Conservation (phyloP, 345 rosid species). For the Aethionema arabicum region DNA sequence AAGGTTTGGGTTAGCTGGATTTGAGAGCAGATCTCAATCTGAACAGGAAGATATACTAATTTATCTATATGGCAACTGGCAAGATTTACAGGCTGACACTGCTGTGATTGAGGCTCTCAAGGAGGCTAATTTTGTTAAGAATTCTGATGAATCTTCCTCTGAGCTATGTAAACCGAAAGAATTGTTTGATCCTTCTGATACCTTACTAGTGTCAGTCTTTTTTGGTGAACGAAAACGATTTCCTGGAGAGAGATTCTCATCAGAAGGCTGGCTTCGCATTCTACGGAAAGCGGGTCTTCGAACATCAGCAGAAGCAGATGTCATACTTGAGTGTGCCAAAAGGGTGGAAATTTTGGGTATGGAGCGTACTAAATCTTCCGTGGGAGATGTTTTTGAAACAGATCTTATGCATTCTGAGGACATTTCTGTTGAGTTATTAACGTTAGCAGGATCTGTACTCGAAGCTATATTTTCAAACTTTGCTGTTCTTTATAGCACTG, state of each 20-base stretch:
- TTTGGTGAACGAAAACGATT: slow-evolving; percentile 77
- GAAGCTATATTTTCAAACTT: slow-evolving; percentile 78
- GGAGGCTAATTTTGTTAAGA: slow-evolving; percentile 76
- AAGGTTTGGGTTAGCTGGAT: slow-evolving; percentile 81
- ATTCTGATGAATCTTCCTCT: slow-evolving; percentile 69
- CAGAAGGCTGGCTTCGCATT: slow-evolving; percentile 84
- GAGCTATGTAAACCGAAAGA: slow-evolving; percentile 72
- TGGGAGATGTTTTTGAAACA: slow-evolving; percentile 59
- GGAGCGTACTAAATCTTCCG: slow-evolving; percentile 49
- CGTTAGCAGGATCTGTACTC: slow-evolving; percentile 81
- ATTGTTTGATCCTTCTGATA: slow-evolving; percentile 85
- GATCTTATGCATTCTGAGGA: slow-evolving; percentile 45
- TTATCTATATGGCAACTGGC: slow-evolving; percentile 71
- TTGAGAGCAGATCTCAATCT: slow-evolving; percentile 62
- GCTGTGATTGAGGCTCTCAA: slow-evolving; percentile 69
- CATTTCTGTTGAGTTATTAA: slow-evolving; percentile 68
- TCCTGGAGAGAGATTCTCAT: slow-evolving; percentile 91
- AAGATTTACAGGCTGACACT: slow-evolving; percentile 66
- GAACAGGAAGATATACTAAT: slow-evolving; percentile 78
- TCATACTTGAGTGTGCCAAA: slow-evolving; percentile 86
- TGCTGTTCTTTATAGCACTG: slow-evolving; percentile 73
- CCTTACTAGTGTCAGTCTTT: slow-evolving; percentile 74
- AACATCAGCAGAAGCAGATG: slow-evolving; percentile 69
- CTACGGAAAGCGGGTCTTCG: slow-evolving; percentile 77
- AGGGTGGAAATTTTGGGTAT: slow-evolving; percentile 72